These are phyloP conservation scores for Zymoseptoria tritici DNA, from an alignment of 2,329 filamentous ascomycete species.

Conservation along the genomic window DNA sequence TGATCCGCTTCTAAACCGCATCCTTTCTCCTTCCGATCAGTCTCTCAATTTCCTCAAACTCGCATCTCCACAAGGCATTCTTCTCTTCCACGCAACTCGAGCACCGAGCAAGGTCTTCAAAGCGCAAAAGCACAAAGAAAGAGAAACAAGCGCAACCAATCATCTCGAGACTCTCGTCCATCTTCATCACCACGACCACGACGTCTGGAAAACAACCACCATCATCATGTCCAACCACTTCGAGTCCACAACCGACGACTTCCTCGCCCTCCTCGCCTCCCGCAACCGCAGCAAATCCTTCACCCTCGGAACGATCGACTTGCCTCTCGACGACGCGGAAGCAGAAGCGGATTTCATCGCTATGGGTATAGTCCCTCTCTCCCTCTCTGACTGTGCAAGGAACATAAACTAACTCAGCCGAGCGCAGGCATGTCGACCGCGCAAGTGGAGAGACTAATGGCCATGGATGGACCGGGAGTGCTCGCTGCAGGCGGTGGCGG, in stretches of 20 bases:
- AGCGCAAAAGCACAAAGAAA: too few species aligned
- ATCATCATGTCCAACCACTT: neutral
- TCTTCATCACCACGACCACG: neutral
- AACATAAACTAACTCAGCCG: too few species aligned
- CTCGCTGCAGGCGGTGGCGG: neutral
- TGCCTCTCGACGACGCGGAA: neutral
- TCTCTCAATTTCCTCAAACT: neutral
- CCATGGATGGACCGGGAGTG: neutral
- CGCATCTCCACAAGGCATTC: neutral
- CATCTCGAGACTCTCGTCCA: too few species aligned
- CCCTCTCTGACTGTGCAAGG: neutral
- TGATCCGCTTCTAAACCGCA: neutral
- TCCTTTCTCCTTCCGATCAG: neutral
- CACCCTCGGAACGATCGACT: neutral
- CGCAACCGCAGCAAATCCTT: neutral
- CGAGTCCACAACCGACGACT: neutral
- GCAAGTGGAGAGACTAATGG: neutral
- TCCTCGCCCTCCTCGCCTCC: neutral
- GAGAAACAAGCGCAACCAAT: too few species aligned
- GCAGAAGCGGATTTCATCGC: neutral
- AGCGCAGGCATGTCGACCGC: neutral
- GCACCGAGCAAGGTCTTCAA: too few species aligned
- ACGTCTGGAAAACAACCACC: neutral
- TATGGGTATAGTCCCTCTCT: neutral
- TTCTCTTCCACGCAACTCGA: too few species aligned